phyloP scores from a whole-genome alignment of 768 basidiomycete genomes.

The Podaxis sp. region DNA sequence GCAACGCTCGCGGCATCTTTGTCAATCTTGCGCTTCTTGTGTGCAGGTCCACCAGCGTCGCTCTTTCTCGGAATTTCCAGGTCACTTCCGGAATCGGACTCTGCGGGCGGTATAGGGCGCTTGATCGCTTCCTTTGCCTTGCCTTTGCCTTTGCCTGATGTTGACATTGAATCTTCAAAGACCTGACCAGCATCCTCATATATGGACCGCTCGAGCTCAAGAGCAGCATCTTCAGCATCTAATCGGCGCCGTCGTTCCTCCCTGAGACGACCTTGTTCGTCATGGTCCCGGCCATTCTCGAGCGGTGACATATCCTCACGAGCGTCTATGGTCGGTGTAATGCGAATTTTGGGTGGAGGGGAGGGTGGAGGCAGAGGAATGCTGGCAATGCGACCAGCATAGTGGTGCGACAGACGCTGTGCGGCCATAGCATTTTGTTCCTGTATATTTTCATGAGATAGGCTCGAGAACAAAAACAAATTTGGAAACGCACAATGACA shows the following conservation, averaged over 20 bases:
- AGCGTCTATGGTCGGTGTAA: not conserved
- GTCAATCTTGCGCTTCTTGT: conserved; percentile 64
- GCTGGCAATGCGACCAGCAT: conserved; percentile 44
- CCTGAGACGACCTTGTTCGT: conserved; percentile 22
- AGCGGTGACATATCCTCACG: not conserved
- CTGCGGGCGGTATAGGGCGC: conserved; percentile 40
- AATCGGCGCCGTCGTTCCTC: conserved; percentile 15
- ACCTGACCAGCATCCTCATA: conserved; percentile 30
- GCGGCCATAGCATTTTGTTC: conserved; percentile 68
- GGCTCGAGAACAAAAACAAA: not conserved
- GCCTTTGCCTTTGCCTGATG: conserved; percentile 24
- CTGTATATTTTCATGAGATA: conserved; percentile 32
- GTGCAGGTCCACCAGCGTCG: conserved; percentile 38
- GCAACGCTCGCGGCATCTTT: conserved; percentile 27
- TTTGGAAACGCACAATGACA: conserved; percentile 43
- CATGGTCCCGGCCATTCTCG: conserved; percentile 28
- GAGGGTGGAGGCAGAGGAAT: conserved; percentile 36
- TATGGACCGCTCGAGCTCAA: conserved; percentile 52
- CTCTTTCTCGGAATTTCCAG: conserved; percentile 38
- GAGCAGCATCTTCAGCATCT: conserved; percentile 51
- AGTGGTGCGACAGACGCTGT: conserved; percentile 52
- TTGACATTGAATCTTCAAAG: conserved; percentile 5
- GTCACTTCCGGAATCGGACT: conserved; percentile 60
- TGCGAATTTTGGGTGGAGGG: conserved; percentile 17
- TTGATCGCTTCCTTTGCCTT: conserved; percentile 48